Conservation (phyloP, 2,329 filamentous ascomycete genomes). For the Hypoxylon sp. region DNA sequence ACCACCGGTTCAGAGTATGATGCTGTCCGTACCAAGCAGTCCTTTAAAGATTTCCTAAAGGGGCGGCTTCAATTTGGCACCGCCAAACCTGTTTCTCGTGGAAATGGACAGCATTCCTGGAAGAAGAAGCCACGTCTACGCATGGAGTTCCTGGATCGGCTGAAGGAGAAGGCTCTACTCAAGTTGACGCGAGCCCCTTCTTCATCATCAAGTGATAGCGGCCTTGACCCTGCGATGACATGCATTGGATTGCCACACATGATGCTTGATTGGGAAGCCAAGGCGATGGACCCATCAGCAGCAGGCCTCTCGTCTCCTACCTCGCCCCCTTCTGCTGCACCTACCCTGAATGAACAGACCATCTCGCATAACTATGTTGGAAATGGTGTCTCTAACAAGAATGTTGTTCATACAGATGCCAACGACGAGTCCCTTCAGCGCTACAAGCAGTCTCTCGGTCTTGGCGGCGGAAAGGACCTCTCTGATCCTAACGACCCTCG, state of each 20-base stretch:
- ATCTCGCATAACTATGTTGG: conserved; percentile 6
- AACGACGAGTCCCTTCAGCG: conserved; percentile 95
- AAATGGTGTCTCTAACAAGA: conserved; percentile 43
- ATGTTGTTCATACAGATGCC: conserved; percentile 63
- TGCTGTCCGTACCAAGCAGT: conserved; percentile 13
- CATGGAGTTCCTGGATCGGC: conserved; percentile 33
- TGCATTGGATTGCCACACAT: conserved; percentile 47
- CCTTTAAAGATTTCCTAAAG: conserved; percentile 26
- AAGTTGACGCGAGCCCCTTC: conserved; percentile 29
- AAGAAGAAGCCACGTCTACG: conserved; percentile 26
- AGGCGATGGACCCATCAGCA: conserved; percentile 12
- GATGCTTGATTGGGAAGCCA: conserved; percentile 26
- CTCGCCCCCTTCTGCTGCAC: conserved; percentile 6
- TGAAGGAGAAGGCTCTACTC: conserved; percentile 27
- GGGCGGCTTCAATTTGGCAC: conserved; percentile 16
- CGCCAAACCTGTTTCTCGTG: conserved; percentile 1
- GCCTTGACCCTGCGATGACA: conserved; percentile 49
- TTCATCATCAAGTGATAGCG: conserved; percentile 38
- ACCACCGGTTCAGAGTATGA: conserved; percentile 11
- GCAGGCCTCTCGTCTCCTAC: conserved; percentile 5
- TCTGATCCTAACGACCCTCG: conserved; percentile 86
- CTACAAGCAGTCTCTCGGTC: conserved; percentile 96
- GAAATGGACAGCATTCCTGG: not conserved
- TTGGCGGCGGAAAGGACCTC: conserved; percentile 80
- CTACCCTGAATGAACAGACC: conserved; percentile 18